These are phyloP conservation scores for Trichosporon ovoides DNA, from an alignment of 1,284 basidiomycete genomes.

Conservation along the genomic window DNA sequence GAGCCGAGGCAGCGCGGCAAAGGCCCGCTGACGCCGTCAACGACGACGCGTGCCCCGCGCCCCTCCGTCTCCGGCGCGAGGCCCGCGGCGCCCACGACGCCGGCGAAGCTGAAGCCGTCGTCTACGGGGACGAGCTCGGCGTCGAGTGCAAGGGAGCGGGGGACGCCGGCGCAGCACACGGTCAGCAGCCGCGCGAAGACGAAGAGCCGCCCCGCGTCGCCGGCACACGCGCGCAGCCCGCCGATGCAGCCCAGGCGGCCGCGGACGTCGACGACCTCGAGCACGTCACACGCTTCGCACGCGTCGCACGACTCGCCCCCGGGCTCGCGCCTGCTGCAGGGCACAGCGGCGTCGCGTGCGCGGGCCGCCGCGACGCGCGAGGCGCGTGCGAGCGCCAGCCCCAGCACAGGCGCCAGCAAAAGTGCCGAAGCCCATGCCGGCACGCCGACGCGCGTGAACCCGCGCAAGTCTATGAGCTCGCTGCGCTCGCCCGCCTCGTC, in stretches of 20 bases:
- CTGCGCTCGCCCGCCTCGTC: no score
- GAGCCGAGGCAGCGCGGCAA: not conserved
- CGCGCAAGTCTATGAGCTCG: no score
- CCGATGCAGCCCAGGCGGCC: not conserved
- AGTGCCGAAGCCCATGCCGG: no score
- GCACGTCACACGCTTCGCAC: not conserved
- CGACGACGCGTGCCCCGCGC: not conserved
- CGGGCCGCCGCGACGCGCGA: constrained; percentile 11
- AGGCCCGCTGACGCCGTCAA: not conserved
- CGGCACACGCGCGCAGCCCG: not conserved
- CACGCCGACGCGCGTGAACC: no score
- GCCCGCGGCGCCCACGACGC: not conserved
- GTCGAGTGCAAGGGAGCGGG: not conserved
- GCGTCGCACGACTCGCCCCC: not conserved
- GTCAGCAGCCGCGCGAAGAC: constrained; percentile 14
- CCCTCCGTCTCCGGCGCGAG: not conserved
- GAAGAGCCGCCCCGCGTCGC: not conserved
- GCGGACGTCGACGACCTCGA: not conserved
- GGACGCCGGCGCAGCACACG: constrained; percentile 10
- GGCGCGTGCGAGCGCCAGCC: not conserved
- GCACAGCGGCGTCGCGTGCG: constrained; percentile 17
- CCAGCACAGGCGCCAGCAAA: not conserved
- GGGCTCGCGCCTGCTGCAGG: constrained; percentile 16
- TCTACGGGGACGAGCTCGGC: no score
- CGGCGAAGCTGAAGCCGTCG: constrained; percentile 4